Evolutionary conservation across 225 moss, liverwort and hornwort genomes (phyloP).

Genomic region (Sphagnum tenellum): DNA sequence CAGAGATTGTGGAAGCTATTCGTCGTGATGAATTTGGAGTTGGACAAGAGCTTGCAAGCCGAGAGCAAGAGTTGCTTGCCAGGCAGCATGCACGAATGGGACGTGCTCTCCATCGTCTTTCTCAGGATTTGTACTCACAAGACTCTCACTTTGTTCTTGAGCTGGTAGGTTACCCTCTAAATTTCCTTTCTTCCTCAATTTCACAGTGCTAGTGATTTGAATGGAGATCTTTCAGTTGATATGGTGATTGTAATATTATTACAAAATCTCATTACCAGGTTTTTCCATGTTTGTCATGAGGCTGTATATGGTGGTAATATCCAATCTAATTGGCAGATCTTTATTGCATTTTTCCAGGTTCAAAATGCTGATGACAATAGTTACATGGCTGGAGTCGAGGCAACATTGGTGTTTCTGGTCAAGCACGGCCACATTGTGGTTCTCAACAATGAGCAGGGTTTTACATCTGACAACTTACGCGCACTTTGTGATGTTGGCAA

Average conservation of each 20-base stretch:
- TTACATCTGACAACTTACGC: conserved; percentile 72
- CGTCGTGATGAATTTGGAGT: conserved; percentile 81
- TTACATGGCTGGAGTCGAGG: conserved; percentile 53
- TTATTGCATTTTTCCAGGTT: conserved; percentile 33
- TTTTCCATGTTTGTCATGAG: too few species aligned
- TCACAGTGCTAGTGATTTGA: too few species aligned
- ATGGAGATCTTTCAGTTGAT: too few species aligned
- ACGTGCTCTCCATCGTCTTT: conserved; percentile 90
- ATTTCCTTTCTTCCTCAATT: background rate
- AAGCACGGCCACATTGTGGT: conserved; percentile 60
- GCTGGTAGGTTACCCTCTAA: conserved; percentile 39
- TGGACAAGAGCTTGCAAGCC: conserved; percentile 51
- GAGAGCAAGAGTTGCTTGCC: conserved; percentile 63
- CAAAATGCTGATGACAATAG: conserved; percentile 96
- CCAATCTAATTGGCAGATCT: too few species aligned
- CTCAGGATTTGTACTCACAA: conserved; percentile 89
- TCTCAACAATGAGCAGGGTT: conserved; percentile 82
- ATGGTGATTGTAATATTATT: too few species aligned
- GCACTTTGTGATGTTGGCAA: conserved; percentile 97
- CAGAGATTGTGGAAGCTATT: conserved; percentile 60
- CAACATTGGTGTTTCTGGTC: conserved; percentile 70
- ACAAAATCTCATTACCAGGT: too few species aligned
- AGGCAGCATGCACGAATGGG: conserved; percentile 98
- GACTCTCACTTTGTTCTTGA: conserved; percentile 97
- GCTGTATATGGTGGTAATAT: too few species aligned